Evolutionary conservation across 2,329 filamentous ascomycete species (phyloP).

Genomic region (Akanthomyces lecanii): DNA sequence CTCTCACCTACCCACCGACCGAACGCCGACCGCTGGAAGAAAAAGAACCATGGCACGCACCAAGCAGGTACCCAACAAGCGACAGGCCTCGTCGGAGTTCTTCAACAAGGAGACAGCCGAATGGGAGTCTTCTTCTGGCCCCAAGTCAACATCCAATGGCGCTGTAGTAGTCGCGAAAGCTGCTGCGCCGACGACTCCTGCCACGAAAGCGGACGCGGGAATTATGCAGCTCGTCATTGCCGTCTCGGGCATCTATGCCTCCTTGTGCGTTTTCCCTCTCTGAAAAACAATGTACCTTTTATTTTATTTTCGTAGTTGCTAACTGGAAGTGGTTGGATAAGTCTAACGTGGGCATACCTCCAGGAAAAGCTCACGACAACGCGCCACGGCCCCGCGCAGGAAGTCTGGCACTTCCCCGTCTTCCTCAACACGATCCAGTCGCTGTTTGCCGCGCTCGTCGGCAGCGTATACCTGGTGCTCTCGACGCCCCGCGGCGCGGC

Average conservation of each 20-base stretch:
- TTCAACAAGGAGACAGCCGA: slow-evolving; percentile 45
- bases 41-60: slow-evolving; percentile 58
- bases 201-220: slow-evolving; percentile 49
- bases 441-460: slow-evolving; percentile 72
- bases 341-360: slow-evolving; percentile 91
- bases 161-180: slow-evolving; percentile 22
- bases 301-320: neutral
- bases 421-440: slow-evolving; percentile 97
- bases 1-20: neutral
- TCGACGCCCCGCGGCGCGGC: slow-evolving; percentile 48
- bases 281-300: neutral
- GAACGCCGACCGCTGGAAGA: neutral
- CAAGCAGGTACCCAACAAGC: slow-evolving; percentile 65
- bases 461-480: slow-evolving; percentile 71
- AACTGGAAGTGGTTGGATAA: slow-evolving; percentile 29
- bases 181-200: slow-evolving; percentile 23
- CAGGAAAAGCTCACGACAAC: slow-evolving; percentile 98
- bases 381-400: slow-evolving; percentile 65
- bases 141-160: slow-evolving; percentile 28
- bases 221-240: slow-evolving; percentile 75
- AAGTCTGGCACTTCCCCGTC: slow-evolving; percentile 88
- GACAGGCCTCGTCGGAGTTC: slow-evolving; percentile 63
- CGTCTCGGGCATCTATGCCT: slow-evolving; percentile 93
- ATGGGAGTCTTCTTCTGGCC: slow-evolving; percentile 31
- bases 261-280: slow-evolving; percentile 64